These are phyloP conservation scores for Rhizopogon sp. DNA, from an alignment of 768 basidiomycete genomes.

Conservation along the genomic window DNA sequence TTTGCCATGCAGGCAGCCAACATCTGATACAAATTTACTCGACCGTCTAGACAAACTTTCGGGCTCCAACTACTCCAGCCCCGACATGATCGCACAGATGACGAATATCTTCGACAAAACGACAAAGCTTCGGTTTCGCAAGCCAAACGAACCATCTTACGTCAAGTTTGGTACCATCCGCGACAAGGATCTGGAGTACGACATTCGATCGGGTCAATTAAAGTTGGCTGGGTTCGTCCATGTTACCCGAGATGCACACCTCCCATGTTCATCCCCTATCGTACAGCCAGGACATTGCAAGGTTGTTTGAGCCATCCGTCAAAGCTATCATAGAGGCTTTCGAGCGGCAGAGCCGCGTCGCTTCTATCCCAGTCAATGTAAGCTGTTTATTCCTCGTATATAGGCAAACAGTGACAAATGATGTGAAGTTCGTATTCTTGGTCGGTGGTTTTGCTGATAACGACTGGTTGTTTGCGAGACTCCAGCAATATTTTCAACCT, in stretches of 20 bases:
- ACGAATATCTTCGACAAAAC: slow-evolving; percentile 28
- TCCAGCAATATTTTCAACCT: slow-evolving; percentile 32
- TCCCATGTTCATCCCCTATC: background rate
- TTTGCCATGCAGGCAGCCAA: background rate
- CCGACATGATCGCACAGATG: slow-evolving; percentile 28
- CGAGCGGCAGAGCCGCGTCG: slow-evolving; percentile 8
- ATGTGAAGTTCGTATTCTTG: slow-evolving; percentile 34
- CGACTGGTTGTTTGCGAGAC: slow-evolving; percentile 38
- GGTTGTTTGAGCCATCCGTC: background rate
- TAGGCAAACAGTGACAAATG: background rate
- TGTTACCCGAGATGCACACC: background rate
- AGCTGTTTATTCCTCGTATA: slow-evolving; percentile 2
- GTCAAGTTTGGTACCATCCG: slow-evolving; percentile 32
- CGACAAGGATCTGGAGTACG: slow-evolving; percentile 27
- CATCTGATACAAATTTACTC: background rate
- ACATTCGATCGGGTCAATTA: slow-evolving; percentile 20
- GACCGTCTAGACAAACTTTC: slow-evolving; percentile 20
- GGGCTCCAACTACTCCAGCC: slow-evolving; percentile 21
- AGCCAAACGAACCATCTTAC: slow-evolving; percentile 27
- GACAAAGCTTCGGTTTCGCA: slow-evolving; percentile 37
- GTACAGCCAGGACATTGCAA: background rate
- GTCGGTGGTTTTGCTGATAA: slow-evolving; percentile 50
- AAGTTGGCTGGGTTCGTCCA: background rate
- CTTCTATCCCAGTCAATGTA: slow-evolving; percentile 21
- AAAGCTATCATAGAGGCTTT: background rate